Evolutionary conservation across 805 yeast genomes (phyloP), one percentile per base, ranked within the genome.

Genomic region (Metschnikowia peoriensis): DNA sequence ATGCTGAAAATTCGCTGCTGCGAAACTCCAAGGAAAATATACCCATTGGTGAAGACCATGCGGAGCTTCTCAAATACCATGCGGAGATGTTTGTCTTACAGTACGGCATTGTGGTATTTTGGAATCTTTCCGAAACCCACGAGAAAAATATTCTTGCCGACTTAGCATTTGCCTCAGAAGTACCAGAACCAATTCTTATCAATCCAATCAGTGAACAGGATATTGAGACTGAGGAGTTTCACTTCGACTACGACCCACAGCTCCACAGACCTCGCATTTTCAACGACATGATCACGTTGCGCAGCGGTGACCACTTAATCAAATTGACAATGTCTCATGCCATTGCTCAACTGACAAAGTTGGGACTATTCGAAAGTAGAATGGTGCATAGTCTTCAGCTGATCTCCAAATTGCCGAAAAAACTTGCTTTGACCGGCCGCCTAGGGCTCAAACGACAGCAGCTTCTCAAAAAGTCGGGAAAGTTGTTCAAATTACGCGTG

Each of bases 71-170:
- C 4, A 82, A 81, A 57, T 89, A 85, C 65, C 77, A 75, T 50
- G 93, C 97, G 0, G 98, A 93, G 63, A 79, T 94, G 76, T 94
- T 94, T 63, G 81, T 94, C 12, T 84, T 93, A 66, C 85, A 83
- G 49, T 94, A 94, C 66, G 99, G 99, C 17, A 96, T 93, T 12
- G 90, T 94, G n/a, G 97, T 94, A 17, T 92, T 94, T 64, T 94
- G 99, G 99, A 94, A 94, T 64, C 91, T 94, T 61, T 84, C 93
- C 2, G 97, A 91, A 65, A 76, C 82, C 7, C 97, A 94, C 65
- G 99, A 94, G 63, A 91, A 91, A 72, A 94, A 93, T 62, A 83
- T 94, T 16, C 77, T 94, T 50, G 98, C 97, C 1, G 99, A 94
- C 64, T 75, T 94, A 57, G 87, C 85, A n/a, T 84, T 87, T 70